Evolutionary conservation across 1,284 basidiomycete genomes (phyloP).

Genomic region (Hymenochaete sp.): DNA sequence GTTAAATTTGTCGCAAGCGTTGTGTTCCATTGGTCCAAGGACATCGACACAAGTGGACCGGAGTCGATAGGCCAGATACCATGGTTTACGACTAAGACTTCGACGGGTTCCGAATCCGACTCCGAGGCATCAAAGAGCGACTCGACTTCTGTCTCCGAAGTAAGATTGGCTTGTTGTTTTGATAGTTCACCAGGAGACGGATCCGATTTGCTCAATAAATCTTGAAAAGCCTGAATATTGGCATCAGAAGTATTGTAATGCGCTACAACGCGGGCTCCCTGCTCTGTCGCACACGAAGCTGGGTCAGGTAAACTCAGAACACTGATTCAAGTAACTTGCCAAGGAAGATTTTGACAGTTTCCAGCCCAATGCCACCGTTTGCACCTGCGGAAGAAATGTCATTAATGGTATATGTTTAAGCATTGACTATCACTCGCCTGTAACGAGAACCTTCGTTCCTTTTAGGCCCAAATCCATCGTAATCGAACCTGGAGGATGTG

Average conservation of each 20-base stretch:
- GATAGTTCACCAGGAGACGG: constrained; percentile 33
- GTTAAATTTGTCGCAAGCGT: constrained; percentile 61
- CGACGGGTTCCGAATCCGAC: constrained; percentile 22
- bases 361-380: constrained; percentile 59
- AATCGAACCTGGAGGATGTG: neutral
- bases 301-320: neutral
- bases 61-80: constrained; percentile 43
- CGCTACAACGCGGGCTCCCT: constrained; percentile 63
- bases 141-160: constrained; percentile 43
- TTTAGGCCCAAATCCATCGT: constrained; percentile 20
- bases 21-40: constrained; percentile 54
- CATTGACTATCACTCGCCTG: constrained; percentile 19
- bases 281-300: constrained; percentile 33
- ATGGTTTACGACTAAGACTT: constrained; percentile 59
- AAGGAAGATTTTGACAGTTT: constrained; percentile 45
- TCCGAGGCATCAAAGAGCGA: constrained; percentile 35
- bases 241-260: constrained; percentile 55
- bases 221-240: constrained; percentile 28
- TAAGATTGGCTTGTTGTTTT: constrained; percentile 48
- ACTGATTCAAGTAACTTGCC: constrained; percentile 27
- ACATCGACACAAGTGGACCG: constrained; percentile 49
- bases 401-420: neutral
- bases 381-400: constrained; percentile 37
- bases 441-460: constrained; percentile 30
- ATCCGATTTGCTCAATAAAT: constrained; percentile 31